Conservation (phyloP, 2,329 filamentous ascomycete genomes). For the Magnaporthiopsis poae region DNA sequence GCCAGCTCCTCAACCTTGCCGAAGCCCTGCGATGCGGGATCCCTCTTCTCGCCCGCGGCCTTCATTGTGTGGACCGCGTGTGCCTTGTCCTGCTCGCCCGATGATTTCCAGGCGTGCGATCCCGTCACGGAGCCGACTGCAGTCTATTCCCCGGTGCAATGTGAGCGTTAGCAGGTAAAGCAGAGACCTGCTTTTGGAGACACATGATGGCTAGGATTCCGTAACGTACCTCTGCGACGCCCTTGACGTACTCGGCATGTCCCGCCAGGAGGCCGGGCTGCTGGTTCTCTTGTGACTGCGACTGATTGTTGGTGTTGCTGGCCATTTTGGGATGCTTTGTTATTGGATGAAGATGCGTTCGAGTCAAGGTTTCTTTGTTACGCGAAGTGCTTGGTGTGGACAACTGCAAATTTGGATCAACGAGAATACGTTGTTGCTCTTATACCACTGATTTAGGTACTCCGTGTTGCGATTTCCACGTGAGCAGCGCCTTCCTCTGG, state of each 20-base stretch:
- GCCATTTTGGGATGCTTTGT: conserved; percentile 12
- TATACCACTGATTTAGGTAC: neutral
- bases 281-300: conserved; percentile 19
- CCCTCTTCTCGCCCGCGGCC: conserved; percentile 45
- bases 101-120: conserved; percentile 52
- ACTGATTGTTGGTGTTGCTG: conserved; percentile 20
- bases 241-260: conserved; percentile 61
- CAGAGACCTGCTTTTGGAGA: neutral
- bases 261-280: conserved; percentile 51
- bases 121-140: conserved; percentile 53
- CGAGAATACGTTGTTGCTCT: neutral
- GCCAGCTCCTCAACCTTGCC: conserved; percentile 56
- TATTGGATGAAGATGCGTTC: neutral
- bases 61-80: conserved; percentile 55
- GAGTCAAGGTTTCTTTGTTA: neutral
- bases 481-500: neutral
- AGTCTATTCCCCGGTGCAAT: conserved; percentile 27
- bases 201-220: no score
- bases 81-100: conserved; percentile 54
- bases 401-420: no score
- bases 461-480: neutral
- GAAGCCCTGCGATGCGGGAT: conserved; percentile 42
- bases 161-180: neutral
- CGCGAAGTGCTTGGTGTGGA: no score
- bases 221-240: conserved; percentile 49